Conservation (phyloP, 2,329 filamentous ascomycete genomes). For the Helicocarpus griseus region DNA sequence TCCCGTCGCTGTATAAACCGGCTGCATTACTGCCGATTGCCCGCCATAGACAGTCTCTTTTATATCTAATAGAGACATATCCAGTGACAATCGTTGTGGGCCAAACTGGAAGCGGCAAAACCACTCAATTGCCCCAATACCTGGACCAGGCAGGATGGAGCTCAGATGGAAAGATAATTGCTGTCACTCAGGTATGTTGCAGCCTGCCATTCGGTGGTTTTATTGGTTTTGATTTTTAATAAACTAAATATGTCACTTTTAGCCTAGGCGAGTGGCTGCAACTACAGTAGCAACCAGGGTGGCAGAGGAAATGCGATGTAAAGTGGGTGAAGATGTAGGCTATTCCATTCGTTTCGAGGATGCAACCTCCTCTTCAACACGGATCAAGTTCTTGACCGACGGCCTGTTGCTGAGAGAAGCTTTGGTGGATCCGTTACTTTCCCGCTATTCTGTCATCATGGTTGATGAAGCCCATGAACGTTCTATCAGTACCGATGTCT, state of each 20-base stretch:
- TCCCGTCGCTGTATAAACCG: slow-evolving; percentile 80
- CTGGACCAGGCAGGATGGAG: slow-evolving; percentile 86
- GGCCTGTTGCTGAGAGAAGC: slow-evolving; percentile 85
- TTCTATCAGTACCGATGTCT: slow-evolving; percentile 82
- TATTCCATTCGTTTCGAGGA: slow-evolving; percentile 92
- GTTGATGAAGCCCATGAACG: slow-evolving; percentile 95
- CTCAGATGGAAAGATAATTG: slow-evolving; percentile 69
- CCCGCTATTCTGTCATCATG: slow-evolving; percentile 91
- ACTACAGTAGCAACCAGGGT: slow-evolving; percentile 83
- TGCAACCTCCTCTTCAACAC: slow-evolving; percentile 71
- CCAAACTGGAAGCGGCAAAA: slow-evolving; percentile 91
- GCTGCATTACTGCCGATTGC: slow-evolving; percentile 76
- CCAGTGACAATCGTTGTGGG: slow-evolving; percentile 84
- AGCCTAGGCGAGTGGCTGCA: slow-evolving; percentile 84
- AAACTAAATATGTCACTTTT: slow-evolving; percentile 10
- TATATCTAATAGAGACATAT: slow-evolving; percentile 77
- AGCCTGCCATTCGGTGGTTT: slow-evolving; percentile 6
- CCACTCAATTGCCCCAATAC: slow-evolving; percentile 89
- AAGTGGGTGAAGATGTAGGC: slow-evolving; percentile 80
- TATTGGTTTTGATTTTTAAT: not conserved
- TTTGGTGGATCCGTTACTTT: slow-evolving; percentile 81
- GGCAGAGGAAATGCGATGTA: slow-evolving; percentile 78
- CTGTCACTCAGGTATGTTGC: slow-evolving; percentile 71
- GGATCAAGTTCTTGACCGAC: slow-evolving; percentile 93
- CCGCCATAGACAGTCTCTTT: slow-evolving; percentile 64